Evolutionary conservation across 2,329 filamentous ascomycete genomes (phyloP).

Genomic region (Thelonectria discophora): DNA sequence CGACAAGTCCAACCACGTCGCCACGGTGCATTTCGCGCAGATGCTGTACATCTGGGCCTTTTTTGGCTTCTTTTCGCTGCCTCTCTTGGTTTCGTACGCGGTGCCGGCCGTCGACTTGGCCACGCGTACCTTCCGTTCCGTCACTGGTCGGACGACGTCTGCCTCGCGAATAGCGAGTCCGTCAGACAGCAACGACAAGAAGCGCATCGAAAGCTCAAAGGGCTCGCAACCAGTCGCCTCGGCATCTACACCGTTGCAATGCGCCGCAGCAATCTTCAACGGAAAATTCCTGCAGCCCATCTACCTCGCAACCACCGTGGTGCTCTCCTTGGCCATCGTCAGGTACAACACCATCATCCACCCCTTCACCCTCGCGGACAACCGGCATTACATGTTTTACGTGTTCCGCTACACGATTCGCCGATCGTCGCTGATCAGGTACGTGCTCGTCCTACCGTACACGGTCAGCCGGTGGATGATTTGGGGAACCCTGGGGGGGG

Average conservation of each 20-base stretch:
- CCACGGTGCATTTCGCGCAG: slow-evolving; percentile 87
- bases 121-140: not conserved
- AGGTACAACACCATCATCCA: slow-evolving; percentile 92
- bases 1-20: slow-evolving; percentile 93
- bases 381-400: slow-evolving; percentile 97
- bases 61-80: slow-evolving; percentile 87
- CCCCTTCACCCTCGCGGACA: slow-evolving; percentile 95
- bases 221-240: not conserved
- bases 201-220: not conserved
- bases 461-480: slow-evolving; percentile 73
- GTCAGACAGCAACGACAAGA: slow-evolving; percentile 1
- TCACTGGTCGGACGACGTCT: not conserved
- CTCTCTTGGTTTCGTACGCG: slow-evolving; percentile 69
- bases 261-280: slow-evolving; percentile 37
- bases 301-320: slow-evolving; percentile 48
- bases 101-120: slow-evolving; percentile 48
- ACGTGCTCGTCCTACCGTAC: slow-evolving; percentile 75
- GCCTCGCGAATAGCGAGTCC: not conserved
- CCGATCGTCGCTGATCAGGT: slow-evolving; percentile 69
- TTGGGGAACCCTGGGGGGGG: slow-evolving; percentile 70
- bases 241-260: slow-evolving; percentile 25
- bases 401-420: slow-evolving; percentile 86
- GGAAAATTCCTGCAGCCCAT: slow-evolving; percentile 49
- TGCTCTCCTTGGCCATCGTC: slow-evolving; percentile 60
- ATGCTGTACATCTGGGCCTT: slow-evolving; percentile 97